A percentile compares a stretch with the other conserved stretches of the same genome.
Conservation (phyloP, 805 yeast genomes). For the Cephaloascus fragrans region DNA sequence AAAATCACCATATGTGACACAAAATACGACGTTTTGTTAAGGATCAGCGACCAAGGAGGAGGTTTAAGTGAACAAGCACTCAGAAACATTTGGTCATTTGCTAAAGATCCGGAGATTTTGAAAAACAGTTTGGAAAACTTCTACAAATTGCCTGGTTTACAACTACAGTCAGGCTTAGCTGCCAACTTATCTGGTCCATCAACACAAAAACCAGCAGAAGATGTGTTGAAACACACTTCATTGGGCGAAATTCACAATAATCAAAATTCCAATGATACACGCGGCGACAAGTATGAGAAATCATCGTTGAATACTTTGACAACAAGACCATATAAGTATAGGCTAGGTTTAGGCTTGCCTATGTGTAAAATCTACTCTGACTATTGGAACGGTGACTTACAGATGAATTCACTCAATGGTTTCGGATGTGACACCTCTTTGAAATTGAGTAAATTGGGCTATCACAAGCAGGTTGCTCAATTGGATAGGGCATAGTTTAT, state of each 20-base stretch:
- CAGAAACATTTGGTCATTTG: slow-evolving; percentile 77
- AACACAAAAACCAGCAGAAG: not conserved
- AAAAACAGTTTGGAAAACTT: slow-evolving; percentile 50
- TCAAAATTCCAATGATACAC: slow-evolving; percentile 10
- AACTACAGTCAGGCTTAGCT: slow-evolving; percentile 24
- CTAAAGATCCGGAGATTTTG: slow-evolving; percentile 56
- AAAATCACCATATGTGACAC: slow-evolving; percentile 64
- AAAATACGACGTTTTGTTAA: slow-evolving; percentile 56
- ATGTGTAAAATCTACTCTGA: slow-evolving; percentile 90
- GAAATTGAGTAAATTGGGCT: slow-evolving; percentile 70
- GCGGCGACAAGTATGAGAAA: slow-evolving; percentile 17
- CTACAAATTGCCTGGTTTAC: slow-evolving; percentile 60
- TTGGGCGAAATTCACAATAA: slow-evolving; percentile 25
- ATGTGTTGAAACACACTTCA: slow-evolving; percentile 29
- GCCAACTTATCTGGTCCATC: not conserved
- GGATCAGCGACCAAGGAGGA: slow-evolving; percentile 87
- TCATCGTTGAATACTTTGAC: slow-evolving; percentile 58
- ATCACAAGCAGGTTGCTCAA: slow-evolving; percentile 50
- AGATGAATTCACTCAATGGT: slow-evolving; percentile 77
- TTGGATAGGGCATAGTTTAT: slow-evolving; percentile 67
- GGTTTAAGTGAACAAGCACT: slow-evolving; percentile 60
- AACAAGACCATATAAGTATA: slow-evolving; percentile 63
- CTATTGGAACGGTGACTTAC: slow-evolving; percentile 91
- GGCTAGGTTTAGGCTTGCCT: slow-evolving; percentile 83
- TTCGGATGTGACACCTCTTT: slow-evolving; percentile 87